Evolutionary conservation across 1,284 basidiomycete species (phyloP).

Genomic region (Grifola frondosa): DNA sequence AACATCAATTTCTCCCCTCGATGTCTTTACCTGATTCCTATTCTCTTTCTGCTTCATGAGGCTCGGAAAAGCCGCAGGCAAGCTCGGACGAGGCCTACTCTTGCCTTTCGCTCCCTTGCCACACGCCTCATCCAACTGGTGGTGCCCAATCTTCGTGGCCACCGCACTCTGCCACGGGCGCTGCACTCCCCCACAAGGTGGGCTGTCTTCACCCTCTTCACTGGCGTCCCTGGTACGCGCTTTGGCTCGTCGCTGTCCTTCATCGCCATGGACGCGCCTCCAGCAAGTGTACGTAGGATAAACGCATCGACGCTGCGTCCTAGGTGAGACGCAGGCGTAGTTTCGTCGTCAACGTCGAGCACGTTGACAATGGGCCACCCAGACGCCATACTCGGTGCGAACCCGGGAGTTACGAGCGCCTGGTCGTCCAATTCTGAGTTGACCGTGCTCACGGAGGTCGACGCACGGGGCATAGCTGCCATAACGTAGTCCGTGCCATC

Average conservation of each 20-base stretch:
- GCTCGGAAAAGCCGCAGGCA: conserved; percentile 63
- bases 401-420: conserved; percentile 65
- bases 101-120: conserved; percentile 30
- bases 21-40: conserved; percentile 18
- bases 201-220: conserved; percentile 67
- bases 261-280: conserved; percentile 47
- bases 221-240: conserved; percentile 74
- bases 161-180: conserved; percentile 80
- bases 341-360: conserved; percentile 40
- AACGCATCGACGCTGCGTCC: conserved; percentile 59
- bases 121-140: conserved; percentile 41
- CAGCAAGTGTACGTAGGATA: conserved; percentile 67
- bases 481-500: conserved; percentile 25
- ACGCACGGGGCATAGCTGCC: conserved; percentile 49
- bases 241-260: conserved; percentile 52
- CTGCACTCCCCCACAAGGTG: conserved; percentile 45
- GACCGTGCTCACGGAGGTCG: conserved; percentile 59
- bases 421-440: conserved; percentile 55
- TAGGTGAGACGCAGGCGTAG: conserved; percentile 26
- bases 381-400: conserved; percentile 50
- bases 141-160: conserved; percentile 61
- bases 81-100: conserved; percentile 65
- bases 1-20: conserved; percentile 30
- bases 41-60: conserved; percentile 22
- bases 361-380: conserved; percentile 63